These are phyloP conservation scores for Sisymbrium irio DNA, from an alignment of 345 rosid genomes.

Conservation along the genomic window DNA sequence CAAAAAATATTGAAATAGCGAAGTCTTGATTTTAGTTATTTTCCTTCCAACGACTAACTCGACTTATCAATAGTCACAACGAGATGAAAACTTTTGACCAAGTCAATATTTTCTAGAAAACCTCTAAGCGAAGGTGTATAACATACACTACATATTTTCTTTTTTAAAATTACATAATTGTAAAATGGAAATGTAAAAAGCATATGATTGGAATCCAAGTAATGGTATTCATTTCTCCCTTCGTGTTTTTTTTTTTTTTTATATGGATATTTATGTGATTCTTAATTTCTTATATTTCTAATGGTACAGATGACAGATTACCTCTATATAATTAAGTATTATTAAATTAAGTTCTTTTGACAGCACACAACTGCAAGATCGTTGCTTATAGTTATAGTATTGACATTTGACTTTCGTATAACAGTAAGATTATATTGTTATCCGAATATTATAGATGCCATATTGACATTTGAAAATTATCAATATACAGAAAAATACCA, in stretches of 20 bases:
- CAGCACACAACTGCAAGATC: background rate
- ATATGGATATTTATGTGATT: background rate
- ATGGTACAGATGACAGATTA: background rate
- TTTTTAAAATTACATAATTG: background rate
- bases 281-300: background rate
- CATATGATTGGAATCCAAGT: background rate
- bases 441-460: constrained; percentile 1
- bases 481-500: background rate
- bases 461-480: background rate
- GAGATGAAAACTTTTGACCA: background rate
- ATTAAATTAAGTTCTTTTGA: background rate
- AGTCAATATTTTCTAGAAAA: background rate
- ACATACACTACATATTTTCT: background rate
- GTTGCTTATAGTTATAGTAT: background rate
- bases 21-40: background rate
- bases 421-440: constrained; percentile 6
- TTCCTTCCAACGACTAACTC: background rate
- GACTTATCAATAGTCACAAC: background rate
- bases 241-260: background rate
- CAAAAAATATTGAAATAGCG: background rate
- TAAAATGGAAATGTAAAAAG: background rate
- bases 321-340: background rate
- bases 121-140: background rate
- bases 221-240: background rate
- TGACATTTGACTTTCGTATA: constrained; percentile 27